Base-by-base conservation (phyloP, 2,329 filamentous ascomycete genomes). In the Aspergillus felis region DNA sequence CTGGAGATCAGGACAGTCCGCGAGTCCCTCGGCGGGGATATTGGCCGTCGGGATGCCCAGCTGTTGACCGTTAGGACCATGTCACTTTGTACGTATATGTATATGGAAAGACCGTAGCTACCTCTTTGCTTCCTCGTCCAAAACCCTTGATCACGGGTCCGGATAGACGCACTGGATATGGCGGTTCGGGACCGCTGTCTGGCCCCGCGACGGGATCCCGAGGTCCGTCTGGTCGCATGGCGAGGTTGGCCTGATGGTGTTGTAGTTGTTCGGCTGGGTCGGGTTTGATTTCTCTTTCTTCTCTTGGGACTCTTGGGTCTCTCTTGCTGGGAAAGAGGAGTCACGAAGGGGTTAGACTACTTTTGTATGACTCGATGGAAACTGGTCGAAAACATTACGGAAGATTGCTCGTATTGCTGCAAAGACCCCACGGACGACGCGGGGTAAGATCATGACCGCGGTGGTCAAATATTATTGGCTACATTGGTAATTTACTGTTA, bases 41-140 rank as follows among this genome's bases (percentile, higher is more conserved):
- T 97, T 99, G 71, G 94, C 94, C 1, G 94, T 97, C 2, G 94
- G 94, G 72, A 97, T 97, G 66, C 93, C 93, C 71, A 97, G 90
- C 87, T 95, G 62, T 38, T n/a, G 22, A 42, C 4, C 12, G 32
- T 32, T 61, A 47, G 29, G 4, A 6, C 28, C 28, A 12, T 14
- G 29, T 35, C 29, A 35, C 12, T 5, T 35, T 6, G 29, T 17
- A 14, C 4, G 32, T 6, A 6, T 3, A 14, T 14, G 32, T 5
- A 6, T 2, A 14, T 35, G 4, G 12, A 14, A 35, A 14, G 29
- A 35, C 14, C 12, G 14, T 35, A 14, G 12, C 12, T 73, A 92
- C 90, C 78, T 97, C 92, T 79, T 92, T 95, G 68, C 91, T 96
- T 17, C 94, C 94, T 59, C 94, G 85, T 46, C 94, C 93, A 74